Conservation (phyloP, 768 basidiomycete genomes). For the Rhizopogon salebrosus region DNA sequence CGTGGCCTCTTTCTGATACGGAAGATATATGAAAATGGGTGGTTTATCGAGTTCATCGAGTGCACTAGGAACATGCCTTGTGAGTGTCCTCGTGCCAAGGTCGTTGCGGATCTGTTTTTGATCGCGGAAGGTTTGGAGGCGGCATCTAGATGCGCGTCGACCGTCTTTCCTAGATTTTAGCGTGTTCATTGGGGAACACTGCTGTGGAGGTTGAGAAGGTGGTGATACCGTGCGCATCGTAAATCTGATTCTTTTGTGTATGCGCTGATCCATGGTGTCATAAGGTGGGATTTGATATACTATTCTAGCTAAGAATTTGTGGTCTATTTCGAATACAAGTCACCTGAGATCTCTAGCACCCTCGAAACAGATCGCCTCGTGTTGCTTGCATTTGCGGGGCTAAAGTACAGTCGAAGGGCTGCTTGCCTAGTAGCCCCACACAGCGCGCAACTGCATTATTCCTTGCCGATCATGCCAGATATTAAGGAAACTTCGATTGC, state of each 20-base stretch:
- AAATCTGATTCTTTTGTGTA: neutral
- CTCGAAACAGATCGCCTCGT: neutral
- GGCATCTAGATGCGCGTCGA: slow-evolving; percentile 24
- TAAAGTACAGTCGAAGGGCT: neutral
- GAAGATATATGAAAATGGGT: slow-evolving; percentile 30
- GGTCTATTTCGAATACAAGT: neutral
- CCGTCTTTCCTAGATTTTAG: slow-evolving; percentile 26
- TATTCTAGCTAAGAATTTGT: slow-evolving; percentile 13
- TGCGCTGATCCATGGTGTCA: slow-evolving; percentile 3
- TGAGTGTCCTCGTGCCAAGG: slow-evolving; percentile 26
- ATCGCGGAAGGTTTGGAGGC: slow-evolving; percentile 26
- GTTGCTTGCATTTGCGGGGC: neutral
- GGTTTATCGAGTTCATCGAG: slow-evolving; percentile 32
- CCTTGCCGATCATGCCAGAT: neutral
- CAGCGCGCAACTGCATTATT: neutral
- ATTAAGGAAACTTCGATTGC: neutral
- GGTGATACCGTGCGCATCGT: slow-evolving; percentile 17
- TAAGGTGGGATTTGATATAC: slow-evolving; percentile 28
- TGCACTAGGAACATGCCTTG: slow-evolving; percentile 24
- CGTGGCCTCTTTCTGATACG: neutral
- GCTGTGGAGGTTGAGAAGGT: slow-evolving; percentile 22
- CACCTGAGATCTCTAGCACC: neutral
- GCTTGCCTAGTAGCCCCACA: neutral
- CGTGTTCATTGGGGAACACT: slow-evolving; percentile 24
- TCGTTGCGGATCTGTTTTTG: slow-evolving; percentile 23